Percentiles rank a stretch among this genome's conserved stretches.
phyloP scores from a whole-genome alignment of 2,329 filamentous ascomycete genomes.

The Dothistroma pini region DNA sequence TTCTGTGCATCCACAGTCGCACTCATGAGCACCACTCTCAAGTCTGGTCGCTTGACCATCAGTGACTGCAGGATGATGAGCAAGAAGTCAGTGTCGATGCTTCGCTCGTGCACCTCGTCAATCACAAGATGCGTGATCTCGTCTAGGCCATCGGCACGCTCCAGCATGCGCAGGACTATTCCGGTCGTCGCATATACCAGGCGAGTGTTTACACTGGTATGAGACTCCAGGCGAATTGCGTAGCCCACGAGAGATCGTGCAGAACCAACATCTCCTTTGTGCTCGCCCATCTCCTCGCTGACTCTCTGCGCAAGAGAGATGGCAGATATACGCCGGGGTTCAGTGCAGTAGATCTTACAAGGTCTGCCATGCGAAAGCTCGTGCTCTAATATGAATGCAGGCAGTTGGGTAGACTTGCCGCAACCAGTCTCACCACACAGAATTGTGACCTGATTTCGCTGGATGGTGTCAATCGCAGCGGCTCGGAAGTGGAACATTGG shows the following conservation, averaged over 20 bases:
- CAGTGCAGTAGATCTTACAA: slow-evolving; percentile 94
- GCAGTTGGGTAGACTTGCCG: slow-evolving; percentile 97
- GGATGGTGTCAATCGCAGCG: slow-evolving; percentile 72
- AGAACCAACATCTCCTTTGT: slow-evolving; percentile 75
- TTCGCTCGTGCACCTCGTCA: slow-evolving; percentile 96
- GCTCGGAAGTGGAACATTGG: slow-evolving; percentile 86
- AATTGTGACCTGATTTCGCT: slow-evolving; percentile 80
- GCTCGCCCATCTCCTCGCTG: slow-evolving; percentile 90
- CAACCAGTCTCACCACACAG: slow-evolving; percentile 96
- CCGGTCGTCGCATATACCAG: slow-evolving; percentile 84
- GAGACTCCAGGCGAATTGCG: slow-evolving; percentile 88
- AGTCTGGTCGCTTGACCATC: slow-evolving; percentile 68
- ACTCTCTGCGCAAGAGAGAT: slow-evolving; percentile 91
- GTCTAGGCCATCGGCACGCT: slow-evolving; percentile 77
- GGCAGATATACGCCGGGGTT: slow-evolving; percentile 91
- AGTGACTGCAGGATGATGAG: slow-evolving; percentile 87
- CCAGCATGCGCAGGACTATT: slow-evolving; percentile 98
- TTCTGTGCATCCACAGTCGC: slow-evolving; percentile 90
- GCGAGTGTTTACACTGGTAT: slow-evolving; percentile 73
- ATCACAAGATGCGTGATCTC: slow-evolving; percentile 92
- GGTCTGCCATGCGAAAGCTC: slow-evolving; percentile 73
- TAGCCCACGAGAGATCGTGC: slow-evolving; percentile 83
- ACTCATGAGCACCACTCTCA: slow-evolving; percentile 96
- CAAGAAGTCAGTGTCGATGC: slow-evolving; percentile 95
- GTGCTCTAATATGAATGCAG: slow-evolving; percentile 86